Evolutionary conservation across 352 stramenopile genomes (phyloP).

Genomic region (Phytophthora cactorum): DNA sequence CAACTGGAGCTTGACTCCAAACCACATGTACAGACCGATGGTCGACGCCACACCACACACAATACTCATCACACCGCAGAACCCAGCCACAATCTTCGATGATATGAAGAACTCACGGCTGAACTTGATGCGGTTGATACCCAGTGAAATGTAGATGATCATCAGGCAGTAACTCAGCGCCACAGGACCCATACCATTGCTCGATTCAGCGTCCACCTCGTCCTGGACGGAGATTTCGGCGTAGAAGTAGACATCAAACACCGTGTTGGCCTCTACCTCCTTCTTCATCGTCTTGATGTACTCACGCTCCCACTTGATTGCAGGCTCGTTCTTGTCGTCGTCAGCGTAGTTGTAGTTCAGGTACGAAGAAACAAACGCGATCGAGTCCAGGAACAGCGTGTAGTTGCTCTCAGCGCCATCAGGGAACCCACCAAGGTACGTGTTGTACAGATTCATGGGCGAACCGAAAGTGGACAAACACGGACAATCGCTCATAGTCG

Average conservation of each 20-base stretch:
- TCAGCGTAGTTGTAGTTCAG: too few species aligned
- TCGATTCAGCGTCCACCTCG: slow-evolving; percentile 62
- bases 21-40: slow-evolving; percentile 71
- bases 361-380: too few species aligned
- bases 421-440: slow-evolving; percentile 63
- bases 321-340: slow-evolving; percentile 48
- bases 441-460: slow-evolving; percentile 79
- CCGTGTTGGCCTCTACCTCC: slow-evolving; percentile 42
- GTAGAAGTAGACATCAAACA: slow-evolving; percentile 66
- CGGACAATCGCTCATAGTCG: slow-evolving; percentile 66
- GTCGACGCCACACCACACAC: slow-evolving; percentile 62
- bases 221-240: slow-evolving; percentile 68
- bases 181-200: slow-evolving; percentile 56
- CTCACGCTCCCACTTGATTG: slow-evolving; percentile 63
- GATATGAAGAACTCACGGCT: slow-evolving; percentile 54
- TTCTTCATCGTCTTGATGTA: slow-evolving; percentile 64
- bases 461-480: slow-evolving; percentile 67
- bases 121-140: slow-evolving; percentile 69
- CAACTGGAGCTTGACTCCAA: slow-evolving; percentile 63
- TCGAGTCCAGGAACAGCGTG: slow-evolving; percentile 52
- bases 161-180: slow-evolving; percentile 64
- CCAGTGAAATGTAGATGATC: slow-evolving; percentile 72
- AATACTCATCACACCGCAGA: slow-evolving; percentile 66
- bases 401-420: slow-evolving; percentile 55
- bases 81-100: slow-evolving; percentile 63